phyloP scores from a whole-genome alignment of 2,329 filamentous ascomycete genomes.

The Curvularia lunata region DNA sequence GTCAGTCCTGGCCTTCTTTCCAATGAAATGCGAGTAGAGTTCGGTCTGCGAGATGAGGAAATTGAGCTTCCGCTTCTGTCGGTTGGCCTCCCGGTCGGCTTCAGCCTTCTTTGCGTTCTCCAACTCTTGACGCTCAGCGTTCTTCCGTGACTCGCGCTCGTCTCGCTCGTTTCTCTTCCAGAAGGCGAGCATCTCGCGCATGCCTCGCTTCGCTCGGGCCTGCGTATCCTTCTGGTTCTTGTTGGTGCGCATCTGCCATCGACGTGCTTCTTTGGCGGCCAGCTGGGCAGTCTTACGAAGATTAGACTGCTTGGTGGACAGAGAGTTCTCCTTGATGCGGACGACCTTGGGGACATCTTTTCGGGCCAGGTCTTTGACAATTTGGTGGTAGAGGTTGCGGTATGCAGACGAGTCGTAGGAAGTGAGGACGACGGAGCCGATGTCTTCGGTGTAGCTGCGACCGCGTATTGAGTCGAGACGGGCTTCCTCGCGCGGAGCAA shows the following conservation, averaged over 20 bases:
- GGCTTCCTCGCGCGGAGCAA: constrained; percentile 66
- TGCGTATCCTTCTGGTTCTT: constrained; percentile 98
- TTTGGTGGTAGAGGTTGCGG: constrained; percentile 96
- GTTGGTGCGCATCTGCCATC: constrained; percentile 97
- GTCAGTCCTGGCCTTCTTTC: constrained; percentile 98
- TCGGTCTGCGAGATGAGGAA: constrained; percentile 99
- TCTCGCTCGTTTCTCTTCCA: constrained; percentile 99
- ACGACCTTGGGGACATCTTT: constrained; percentile 94
- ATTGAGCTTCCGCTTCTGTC: constrained; percentile 98
- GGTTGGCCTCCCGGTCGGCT: constrained; percentile 94
- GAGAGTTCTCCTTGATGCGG: constrained; percentile 84
- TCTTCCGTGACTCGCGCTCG: constrained; percentile 90
- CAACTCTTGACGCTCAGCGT: constrained; percentile 92
- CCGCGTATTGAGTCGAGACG: constrained; percentile 53
- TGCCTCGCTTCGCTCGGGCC: constrained; percentile 93
- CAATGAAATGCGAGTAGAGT: constrained; percentile 98
- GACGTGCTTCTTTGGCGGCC: constrained; percentile 93
- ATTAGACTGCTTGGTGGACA: constrained; percentile 89
- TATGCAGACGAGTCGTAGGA: constrained; percentile 89
- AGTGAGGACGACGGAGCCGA: constrained; percentile 45
- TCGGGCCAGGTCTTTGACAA: constrained; percentile 91
- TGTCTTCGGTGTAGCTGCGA: constrained; percentile 59
- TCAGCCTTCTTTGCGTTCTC: constrained; percentile 97
- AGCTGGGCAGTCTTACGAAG: constrained; percentile 96
- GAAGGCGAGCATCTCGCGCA: constrained; percentile 99